These are phyloP conservation scores for Penicillium capsulatum DNA, from an alignment of 2,329 filamentous ascomycete genomes.

Conservation along the genomic window DNA sequence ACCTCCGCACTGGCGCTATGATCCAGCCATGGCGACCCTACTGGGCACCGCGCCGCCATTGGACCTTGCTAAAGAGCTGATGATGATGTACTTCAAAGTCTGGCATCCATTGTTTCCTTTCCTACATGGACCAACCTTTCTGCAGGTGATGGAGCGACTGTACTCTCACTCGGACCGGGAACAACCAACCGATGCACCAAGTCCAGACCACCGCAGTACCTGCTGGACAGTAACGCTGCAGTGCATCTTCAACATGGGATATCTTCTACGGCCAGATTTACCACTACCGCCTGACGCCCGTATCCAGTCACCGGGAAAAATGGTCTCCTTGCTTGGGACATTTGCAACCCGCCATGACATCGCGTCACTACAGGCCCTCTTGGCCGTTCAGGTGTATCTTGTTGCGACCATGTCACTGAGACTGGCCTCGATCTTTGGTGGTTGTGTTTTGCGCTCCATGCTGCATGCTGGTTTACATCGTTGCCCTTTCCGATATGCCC, in stretches of 20 bases:
- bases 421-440: constrained; percentile 48
- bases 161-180: constrained; percentile 28
- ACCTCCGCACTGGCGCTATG: constrained; percentile 27
- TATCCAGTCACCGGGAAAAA: constrained; percentile 38
- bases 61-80: constrained; percentile 39
- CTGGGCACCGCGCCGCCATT: constrained; percentile 29
- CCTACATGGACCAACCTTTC: constrained; percentile 49
- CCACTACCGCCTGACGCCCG: constrained; percentile 32
- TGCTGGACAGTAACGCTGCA: constrained; percentile 44
- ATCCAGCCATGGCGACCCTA: constrained; percentile 21
- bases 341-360: constrained; percentile 45
- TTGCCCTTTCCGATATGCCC: constrained; percentile 49
- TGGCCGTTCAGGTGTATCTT: constrained; percentile 49
- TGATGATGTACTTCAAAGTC: constrained; percentile 49
- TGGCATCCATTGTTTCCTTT: constrained; percentile 54
- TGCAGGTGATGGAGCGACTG: constrained; percentile 44
- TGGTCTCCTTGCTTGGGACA: constrained; percentile 36
- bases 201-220: constrained; percentile 21
- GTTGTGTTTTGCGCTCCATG: constrained; percentile 46
- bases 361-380: constrained; percentile 47
- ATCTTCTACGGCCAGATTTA: constrained; percentile 31
- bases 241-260: constrained; percentile 51
- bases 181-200: background rate
- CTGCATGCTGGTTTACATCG: constrained; percentile 51
- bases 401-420: constrained; percentile 48